Conservation (phyloP, 495 filamentous ascomycete species). For the Neurospora sp. region DNA sequence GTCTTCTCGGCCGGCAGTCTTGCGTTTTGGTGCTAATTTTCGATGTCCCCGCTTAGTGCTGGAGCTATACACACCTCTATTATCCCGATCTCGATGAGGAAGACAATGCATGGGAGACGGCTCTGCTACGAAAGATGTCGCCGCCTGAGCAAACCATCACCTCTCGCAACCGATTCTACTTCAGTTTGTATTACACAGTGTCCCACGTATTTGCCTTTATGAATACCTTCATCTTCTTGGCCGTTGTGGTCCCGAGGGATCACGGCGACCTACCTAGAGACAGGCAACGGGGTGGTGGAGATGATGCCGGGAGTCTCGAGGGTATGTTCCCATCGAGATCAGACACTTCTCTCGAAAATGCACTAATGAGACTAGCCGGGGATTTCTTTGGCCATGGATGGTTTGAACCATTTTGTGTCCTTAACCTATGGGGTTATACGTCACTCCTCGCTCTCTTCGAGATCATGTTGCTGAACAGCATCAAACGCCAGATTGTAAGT, state of each 20-base stretch:
- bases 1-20: background rate
- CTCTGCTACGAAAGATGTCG: slow-evolving; percentile 24
- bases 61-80: slow-evolving; percentile 41
- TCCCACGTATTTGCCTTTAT: slow-evolving; percentile 34
- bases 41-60: slow-evolving; percentile 14
- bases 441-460: slow-evolving; percentile 35
- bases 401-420: slow-evolving; percentile 31
- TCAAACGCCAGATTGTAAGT: slow-evolving; percentile 37
- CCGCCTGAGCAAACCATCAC: slow-evolving; percentile 24
- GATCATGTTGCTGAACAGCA: slow-evolving; percentile 37
- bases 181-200: slow-evolving; percentile 41
- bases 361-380: slow-evolving; percentile 1
- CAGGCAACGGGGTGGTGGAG: background rate
- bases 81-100: slow-evolving; percentile 27
- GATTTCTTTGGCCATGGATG: slow-evolving; percentile 24
- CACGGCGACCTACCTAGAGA: slow-evolving; percentile 19
- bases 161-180: slow-evolving; percentile 28
- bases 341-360: background rate
- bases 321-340: background rate
- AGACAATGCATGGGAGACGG: slow-evolving; percentile 12
- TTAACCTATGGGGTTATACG: slow-evolving; percentile 33
- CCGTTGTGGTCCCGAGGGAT: slow-evolving; percentile 26
- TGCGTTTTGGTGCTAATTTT: background rate
- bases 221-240: slow-evolving; percentile 39
- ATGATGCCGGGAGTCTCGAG: background rate